Evolutionary conservation across 2,329 filamentous ascomycete species (phyloP).

Genomic region (Graphiopsis chlorocephala): DNA sequence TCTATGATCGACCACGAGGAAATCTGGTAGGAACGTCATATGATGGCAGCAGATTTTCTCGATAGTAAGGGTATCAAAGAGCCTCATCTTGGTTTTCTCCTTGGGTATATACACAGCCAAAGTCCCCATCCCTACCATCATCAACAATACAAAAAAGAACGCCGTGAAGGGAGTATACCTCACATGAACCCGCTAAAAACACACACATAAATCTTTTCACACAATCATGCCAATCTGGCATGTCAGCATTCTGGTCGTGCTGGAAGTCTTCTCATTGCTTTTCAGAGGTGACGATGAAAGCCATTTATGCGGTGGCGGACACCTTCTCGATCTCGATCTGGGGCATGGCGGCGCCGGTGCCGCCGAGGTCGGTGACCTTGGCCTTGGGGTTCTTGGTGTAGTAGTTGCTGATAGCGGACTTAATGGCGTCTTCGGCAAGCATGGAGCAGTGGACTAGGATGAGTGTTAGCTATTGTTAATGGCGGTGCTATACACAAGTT

Average conservation of each 20-base stretch:
- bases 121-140: not conserved
- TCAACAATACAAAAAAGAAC: constrained; percentile 1
- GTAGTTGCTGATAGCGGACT: constrained; percentile 86
- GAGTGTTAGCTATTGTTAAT: not conserved
- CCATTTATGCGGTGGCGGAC: constrained; percentile 21
- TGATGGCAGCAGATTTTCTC: not conserved
- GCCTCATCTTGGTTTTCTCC: not conserved
- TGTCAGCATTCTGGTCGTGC: constrained; percentile 10
- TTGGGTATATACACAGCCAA: constrained; percentile 14
- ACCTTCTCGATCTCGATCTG: constrained; percentile 61
- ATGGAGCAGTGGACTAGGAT: constrained; percentile 79
- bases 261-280: not conserved
- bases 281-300: not conserved
- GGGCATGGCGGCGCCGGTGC: constrained; percentile 67
- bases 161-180: constrained; percentile 8
- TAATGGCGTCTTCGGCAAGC: constrained; percentile 90
- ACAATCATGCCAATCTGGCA: not conserved
- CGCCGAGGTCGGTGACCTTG: constrained; percentile 70
- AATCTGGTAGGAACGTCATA: too few species aligned
- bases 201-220: constrained; percentile 2
- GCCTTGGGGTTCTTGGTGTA: constrained; percentile 84
- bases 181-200: constrained; percentile 15
- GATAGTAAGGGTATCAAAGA: not conserved
- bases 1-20: too few species aligned
- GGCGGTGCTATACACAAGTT: constrained; percentile 38